A percentile compares a stretch with the other conserved stretches of the same genome.
These are phyloP conservation scores for Colletotrichum scovillei DNA, from an alignment of 2,329 filamentous ascomycete species.

Conservation along the genomic window DNA sequence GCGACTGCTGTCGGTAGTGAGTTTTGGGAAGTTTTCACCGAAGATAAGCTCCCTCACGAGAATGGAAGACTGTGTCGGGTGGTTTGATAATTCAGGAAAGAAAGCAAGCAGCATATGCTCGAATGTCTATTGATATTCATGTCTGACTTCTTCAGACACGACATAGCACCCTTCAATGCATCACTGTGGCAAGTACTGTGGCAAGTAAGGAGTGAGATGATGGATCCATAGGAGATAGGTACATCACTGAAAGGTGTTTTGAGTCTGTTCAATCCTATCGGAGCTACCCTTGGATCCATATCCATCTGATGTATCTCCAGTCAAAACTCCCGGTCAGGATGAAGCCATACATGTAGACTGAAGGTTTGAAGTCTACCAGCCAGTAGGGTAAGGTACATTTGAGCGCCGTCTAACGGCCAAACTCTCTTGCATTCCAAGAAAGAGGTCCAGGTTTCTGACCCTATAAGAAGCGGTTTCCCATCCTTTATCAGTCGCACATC, in stretches of 20 bases:
- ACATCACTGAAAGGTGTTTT: not conserved
- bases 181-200: too few relatives aligned
- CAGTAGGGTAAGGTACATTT: too few relatives aligned
- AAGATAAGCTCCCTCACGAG: conserved; percentile 21
- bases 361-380: not conserved
- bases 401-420: too few relatives aligned
- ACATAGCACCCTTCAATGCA: too few relatives aligned
- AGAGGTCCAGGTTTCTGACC: too few relatives aligned
- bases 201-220: too few relatives aligned
- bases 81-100: not conserved
- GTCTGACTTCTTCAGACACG: too few relatives aligned
- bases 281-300: not conserved
- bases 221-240: not conserved
- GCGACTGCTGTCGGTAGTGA: conserved; percentile 43
- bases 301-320: not conserved
- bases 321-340: not conserved
- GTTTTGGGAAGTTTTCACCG: conserved; percentile 35
- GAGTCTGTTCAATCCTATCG: not conserved
- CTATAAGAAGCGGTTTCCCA: too few relatives aligned
- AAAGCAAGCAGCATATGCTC: not conserved
- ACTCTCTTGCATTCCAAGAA: too few relatives aligned
- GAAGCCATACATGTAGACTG: too few relatives aligned
- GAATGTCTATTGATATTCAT: too few relatives aligned
- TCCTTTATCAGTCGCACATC: too few relatives aligned
- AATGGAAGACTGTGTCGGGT: conserved; percentile 12